Evolutionary conservation across 176 grass and related monocot species (phyloP).

Genomic region (Musa acuminata): DNA sequence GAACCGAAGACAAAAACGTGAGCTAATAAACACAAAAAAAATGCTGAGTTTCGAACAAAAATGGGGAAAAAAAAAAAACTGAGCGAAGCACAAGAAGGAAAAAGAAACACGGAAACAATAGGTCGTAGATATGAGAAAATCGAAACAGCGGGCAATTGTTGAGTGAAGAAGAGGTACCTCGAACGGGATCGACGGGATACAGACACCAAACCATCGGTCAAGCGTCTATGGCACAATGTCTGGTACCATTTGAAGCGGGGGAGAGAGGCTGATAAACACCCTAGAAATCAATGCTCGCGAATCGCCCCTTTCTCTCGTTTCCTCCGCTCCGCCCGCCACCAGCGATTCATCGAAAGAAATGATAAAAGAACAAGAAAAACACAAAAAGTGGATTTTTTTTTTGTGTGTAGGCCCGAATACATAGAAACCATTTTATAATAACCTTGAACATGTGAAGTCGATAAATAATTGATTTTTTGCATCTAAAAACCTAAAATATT

Average conservation of each 20-base stretch:
- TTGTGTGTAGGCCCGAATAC: too few relatives aligned
- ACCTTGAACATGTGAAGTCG: too few relatives aligned
- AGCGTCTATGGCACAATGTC: neutral
- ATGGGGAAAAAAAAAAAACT: neutral
- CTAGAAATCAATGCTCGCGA: neutral
- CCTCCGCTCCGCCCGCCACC: neutral
- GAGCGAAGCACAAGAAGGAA: neutral
- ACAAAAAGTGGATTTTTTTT: too few relatives aligned
- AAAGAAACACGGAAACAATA: neutral
- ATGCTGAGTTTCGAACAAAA: neutral
- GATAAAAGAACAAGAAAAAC: too few relatives aligned
- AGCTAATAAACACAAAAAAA: conserved; percentile 5
- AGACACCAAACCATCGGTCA: conserved; percentile 67
- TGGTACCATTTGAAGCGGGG: neutral
- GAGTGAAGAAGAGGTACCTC: conserved; percentile 27
- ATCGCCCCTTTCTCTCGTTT: neutral
- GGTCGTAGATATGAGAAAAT: neutral
- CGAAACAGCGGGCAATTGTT: neutral
- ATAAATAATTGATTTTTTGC: too few relatives aligned
- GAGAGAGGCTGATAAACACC: neutral
- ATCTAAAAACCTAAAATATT: too few relatives aligned
- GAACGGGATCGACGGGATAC: conserved; percentile 43
- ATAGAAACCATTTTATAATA: too few relatives aligned
- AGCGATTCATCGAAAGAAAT: too few relatives aligned
- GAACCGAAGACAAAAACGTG: conserved; percentile 2